These are phyloP conservation scores for Neurospora sp. DNA, from an alignment of 495 filamentous ascomycete species.

Conservation along the genomic window DNA sequence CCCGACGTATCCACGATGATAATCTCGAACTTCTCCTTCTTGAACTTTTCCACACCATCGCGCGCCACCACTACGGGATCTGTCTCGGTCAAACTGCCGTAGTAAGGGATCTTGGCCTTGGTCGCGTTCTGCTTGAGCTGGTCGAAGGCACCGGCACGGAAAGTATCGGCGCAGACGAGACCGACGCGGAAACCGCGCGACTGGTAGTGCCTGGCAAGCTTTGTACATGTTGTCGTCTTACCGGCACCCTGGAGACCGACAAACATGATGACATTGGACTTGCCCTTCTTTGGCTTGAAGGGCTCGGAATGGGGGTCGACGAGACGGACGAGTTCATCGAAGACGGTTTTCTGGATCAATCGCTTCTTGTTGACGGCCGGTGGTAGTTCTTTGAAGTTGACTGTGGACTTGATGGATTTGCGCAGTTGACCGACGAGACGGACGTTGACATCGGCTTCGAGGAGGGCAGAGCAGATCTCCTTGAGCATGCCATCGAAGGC, in stretches of 20 bases:
- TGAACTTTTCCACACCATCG: constrained; percentile 97
- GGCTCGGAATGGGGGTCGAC: constrained; percentile 93
- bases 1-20: constrained; percentile 98
- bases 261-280: constrained; percentile 97
- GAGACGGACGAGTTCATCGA: constrained; percentile 89
- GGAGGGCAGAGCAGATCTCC: constrained; percentile 85
- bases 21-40: constrained; percentile 95
- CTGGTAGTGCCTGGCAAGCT: constrained; percentile 91
- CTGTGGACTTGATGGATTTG: constrained; percentile 79
- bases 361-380: constrained; percentile 94
- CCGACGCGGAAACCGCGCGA: constrained; percentile 88
- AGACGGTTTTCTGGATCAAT: constrained; percentile 95
- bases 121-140: constrained; percentile 98
- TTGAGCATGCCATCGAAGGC: constrained; percentile 97
- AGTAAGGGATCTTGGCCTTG: constrained; percentile 98
- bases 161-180: constrained; percentile 95
- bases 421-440: constrained; percentile 85
- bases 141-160: constrained; percentile 95
- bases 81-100: constrained; percentile 88
- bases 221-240: constrained; percentile 98
- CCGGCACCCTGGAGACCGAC: constrained; percentile 94
- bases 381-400: constrained; percentile 88
- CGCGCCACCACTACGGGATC: constrained; percentile 87
- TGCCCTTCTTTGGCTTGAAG: constrained; percentile 95
- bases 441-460: constrained; percentile 94